phyloP scores from a whole-genome alignment of 495 filamentous ascomycete species.

The Clohesyomyces aquaticus region DNA sequence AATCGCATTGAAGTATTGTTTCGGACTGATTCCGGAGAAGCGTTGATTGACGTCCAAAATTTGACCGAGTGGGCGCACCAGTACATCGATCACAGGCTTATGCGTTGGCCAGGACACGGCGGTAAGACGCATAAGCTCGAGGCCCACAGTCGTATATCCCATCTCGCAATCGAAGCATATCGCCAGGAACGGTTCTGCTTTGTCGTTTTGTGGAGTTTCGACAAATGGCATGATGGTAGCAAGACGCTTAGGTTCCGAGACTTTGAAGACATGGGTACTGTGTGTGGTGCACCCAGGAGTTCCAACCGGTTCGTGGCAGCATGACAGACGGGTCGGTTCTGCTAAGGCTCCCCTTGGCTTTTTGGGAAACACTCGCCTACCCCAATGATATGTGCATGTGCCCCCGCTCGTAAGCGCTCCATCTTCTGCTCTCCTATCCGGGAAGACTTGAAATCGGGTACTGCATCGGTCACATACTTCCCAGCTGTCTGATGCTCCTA shows the following conservation, averaged over 20 bases:
- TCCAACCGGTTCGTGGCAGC: constrained; percentile 74
- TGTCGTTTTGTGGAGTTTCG: constrained; percentile 67
- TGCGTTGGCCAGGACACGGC: constrained; percentile 84
- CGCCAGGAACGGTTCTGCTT: constrained; percentile 49
- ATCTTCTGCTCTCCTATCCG: constrained; percentile 74
- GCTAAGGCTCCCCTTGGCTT: constrained; percentile 53
- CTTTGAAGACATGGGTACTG: constrained; percentile 84
- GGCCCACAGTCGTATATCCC: constrained; percentile 84
- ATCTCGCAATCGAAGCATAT: constrained; percentile 96
- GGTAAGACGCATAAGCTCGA: constrained; percentile 89
- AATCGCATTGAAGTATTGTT: constrained; percentile 71
- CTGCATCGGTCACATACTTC: constrained; percentile 88
- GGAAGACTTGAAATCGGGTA: constrained; percentile 88
- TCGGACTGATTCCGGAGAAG: constrained; percentile 79
- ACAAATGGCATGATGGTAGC: constrained; percentile 78
- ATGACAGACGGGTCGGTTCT: constrained; percentile 67
- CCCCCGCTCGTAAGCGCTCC: constrained; percentile 79
- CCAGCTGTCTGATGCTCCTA: constrained; percentile 69
- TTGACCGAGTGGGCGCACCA: constrained; percentile 82
- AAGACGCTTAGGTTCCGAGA: constrained; percentile 72
- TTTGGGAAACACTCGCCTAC: constrained; percentile 60
- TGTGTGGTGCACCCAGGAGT: constrained; percentile 70
- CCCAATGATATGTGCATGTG: constrained; percentile 76
- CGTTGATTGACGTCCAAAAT: constrained; percentile 88
- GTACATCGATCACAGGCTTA: constrained; percentile 73